A percentile compares a stretch with the other conserved stretches of the same genome.
phyloP scores from a whole-genome alignment of 768 basidiomycete genomes.

The Kwoniella botswanensis region DNA sequence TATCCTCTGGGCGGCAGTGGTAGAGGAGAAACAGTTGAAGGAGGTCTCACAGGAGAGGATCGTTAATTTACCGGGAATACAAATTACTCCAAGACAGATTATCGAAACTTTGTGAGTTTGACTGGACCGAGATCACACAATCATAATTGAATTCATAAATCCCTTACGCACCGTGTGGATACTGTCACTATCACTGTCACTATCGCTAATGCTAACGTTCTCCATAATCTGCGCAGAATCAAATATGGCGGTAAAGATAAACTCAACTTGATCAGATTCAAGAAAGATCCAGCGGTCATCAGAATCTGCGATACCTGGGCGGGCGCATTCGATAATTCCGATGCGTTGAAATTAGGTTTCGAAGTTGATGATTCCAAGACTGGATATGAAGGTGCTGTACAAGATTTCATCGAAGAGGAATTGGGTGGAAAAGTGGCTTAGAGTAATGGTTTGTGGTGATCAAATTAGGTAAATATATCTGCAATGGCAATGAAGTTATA shows the following conservation, averaged over 20 bases:
- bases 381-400: constrained; percentile 53
- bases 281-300: constrained; percentile 50
- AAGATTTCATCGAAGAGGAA: constrained; percentile 53
- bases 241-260: constrained; percentile 64
- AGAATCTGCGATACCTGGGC: constrained; percentile 57
- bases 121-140: neutral
- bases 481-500: too few relatives aligned
- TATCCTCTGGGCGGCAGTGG: constrained; percentile 63
- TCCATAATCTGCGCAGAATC: constrained; percentile 18
- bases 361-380: constrained; percentile 51
- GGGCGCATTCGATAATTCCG: constrained; percentile 50
- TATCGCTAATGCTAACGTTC: neutral
- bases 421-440: constrained; percentile 10
- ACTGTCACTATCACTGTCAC: too few relatives aligned
- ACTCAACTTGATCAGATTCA: constrained; percentile 60
- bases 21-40: constrained; percentile 61
- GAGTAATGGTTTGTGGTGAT: too few relatives aligned
- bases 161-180: too few relatives aligned
- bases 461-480: too few relatives aligned
- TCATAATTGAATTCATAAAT: too few relatives aligned
- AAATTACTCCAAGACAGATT: constrained; percentile 65
- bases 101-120: constrained; percentile 62
- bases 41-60: constrained; percentile 60
- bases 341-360: constrained; percentile 50
- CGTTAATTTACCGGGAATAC: constrained; percentile 69